Conservation (phyloP, 2,329 filamentous ascomycete species). For the Fusarium pseudonygamai region DNA sequence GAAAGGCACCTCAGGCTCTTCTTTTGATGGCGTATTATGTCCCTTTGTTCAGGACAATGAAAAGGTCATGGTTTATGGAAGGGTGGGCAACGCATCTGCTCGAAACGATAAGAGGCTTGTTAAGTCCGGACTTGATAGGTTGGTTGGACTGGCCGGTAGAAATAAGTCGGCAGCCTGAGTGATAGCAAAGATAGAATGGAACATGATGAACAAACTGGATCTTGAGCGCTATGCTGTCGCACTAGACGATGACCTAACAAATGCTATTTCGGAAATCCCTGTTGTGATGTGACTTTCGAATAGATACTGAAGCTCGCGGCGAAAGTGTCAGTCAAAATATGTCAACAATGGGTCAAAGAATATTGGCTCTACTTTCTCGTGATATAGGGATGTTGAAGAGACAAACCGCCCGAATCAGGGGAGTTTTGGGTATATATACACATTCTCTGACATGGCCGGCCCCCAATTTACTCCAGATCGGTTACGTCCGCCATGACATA, state of each 20-base stretch:
- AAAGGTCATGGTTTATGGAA: slow-evolving; percentile 36
- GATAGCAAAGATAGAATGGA: slow-evolving; percentile 7
- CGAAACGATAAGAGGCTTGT: slow-evolving; percentile 33
- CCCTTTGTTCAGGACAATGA: slow-evolving; percentile 36
- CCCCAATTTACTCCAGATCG: background rate
- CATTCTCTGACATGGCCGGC: background rate
- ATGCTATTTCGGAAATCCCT: background rate
- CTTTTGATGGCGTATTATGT: slow-evolving; percentile 42
- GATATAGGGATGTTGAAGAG: background rate
- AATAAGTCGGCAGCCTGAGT: slow-evolving; percentile 17
- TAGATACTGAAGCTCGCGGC: background rate
- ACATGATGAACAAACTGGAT: background rate
- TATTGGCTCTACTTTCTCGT: background rate
- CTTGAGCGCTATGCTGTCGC: no score
- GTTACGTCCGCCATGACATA: slow-evolving; percentile 2
- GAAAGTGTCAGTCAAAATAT: no score
- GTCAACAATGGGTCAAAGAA: background rate
- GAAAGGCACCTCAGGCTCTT: slow-evolving; percentile 41
- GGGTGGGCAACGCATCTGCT: slow-evolving; percentile 39
- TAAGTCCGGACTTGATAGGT: slow-evolving; percentile 24
- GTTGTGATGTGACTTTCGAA: background rate
- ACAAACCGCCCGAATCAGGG: background rate
- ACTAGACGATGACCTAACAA: background rate
- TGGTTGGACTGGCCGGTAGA: slow-evolving; percentile 43
- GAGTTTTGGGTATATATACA: background rate